phyloP scores from a whole-genome alignment of 1,139 yeast species.

The Blastobotrys ciferrii region DNA sequence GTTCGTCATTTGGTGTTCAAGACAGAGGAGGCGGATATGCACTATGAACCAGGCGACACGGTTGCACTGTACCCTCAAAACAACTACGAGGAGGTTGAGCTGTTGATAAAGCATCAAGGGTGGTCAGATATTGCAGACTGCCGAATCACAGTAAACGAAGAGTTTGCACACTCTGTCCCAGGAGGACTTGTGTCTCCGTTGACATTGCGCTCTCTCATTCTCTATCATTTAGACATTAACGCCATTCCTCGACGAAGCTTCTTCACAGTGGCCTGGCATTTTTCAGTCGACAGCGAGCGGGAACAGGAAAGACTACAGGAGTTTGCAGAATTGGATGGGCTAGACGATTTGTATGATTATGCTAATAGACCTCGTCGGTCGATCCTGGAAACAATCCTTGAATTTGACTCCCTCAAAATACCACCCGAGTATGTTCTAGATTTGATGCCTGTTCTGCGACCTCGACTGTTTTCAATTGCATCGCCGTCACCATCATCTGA shows the following conservation, averaged over 20 bases:
- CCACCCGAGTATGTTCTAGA: slow-evolving; percentile 77
- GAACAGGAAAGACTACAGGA: slow-evolving; percentile 76
- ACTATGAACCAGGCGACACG: slow-evolving; percentile 76
- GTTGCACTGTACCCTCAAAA: slow-evolving; percentile 75
- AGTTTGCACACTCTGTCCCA: slow-evolving; percentile 35
- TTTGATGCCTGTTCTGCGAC: slow-evolving; percentile 71
- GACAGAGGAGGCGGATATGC: slow-evolving; percentile 21
- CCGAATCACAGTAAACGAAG: slow-evolving; percentile 34
- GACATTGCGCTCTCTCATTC: slow-evolving; percentile 70
- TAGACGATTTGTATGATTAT: slow-evolving; percentile 80
- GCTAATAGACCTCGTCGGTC: slow-evolving; percentile 91
- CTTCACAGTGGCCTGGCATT: slow-evolving; percentile 63
- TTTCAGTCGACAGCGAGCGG: slow-evolving; percentile 54
- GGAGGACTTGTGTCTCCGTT: slow-evolving; percentile 60
- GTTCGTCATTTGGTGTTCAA: slow-evolving; percentile 63
- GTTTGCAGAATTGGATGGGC: slow-evolving; percentile 60
- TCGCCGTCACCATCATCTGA: slow-evolving; percentile 41
- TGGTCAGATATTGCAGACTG: slow-evolving; percentile 72
- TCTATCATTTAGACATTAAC: slow-evolving; percentile 76
- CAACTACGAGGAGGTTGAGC: slow-evolving; percentile 59
- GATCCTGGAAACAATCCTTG: slow-evolving; percentile 75
- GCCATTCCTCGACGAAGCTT: slow-evolving; percentile 84
- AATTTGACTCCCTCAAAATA: slow-evolving; percentile 68
- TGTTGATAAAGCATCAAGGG: slow-evolving; percentile 63
- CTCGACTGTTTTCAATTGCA: slow-evolving; percentile 82